Percentiles rank a stretch among this genome's conserved stretches.
These are phyloP conservation scores for Leccinum glutinopallens DNA, from an alignment of 1,284 basidiomycete species.

Conservation along the genomic window DNA sequence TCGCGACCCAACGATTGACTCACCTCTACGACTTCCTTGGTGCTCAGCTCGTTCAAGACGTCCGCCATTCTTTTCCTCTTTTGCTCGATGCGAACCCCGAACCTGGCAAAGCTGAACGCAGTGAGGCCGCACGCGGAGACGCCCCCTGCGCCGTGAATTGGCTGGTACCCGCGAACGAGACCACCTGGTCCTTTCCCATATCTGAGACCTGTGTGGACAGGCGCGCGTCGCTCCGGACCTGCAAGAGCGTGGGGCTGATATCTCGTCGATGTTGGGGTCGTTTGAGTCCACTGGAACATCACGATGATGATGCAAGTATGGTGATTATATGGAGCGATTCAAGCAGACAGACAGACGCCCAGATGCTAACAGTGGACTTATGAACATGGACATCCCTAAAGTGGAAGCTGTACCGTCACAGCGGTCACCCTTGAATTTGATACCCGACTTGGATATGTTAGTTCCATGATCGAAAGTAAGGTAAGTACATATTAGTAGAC, in stretches of 20 bases:
- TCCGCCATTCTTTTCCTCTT: constrained; percentile 12
- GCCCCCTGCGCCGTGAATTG: constrained; percentile 45
- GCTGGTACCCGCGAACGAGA: constrained; percentile 48
- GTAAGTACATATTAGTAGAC: neutral
- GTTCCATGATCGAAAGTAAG: neutral
- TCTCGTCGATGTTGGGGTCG: neutral
- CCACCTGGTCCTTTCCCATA: constrained; percentile 33
- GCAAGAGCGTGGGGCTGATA: neutral
- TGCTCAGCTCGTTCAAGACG: constrained; percentile 26
- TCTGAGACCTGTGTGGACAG: constrained; percentile 25
- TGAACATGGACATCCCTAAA: neutral
- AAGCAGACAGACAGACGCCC: neutral
- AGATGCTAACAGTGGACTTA: neutral
- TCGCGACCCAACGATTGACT: constrained; percentile 5
- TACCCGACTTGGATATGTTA: no score
- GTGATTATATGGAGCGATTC: neutral
- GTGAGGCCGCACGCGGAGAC: constrained; percentile 63
- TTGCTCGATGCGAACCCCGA: constrained; percentile 34
- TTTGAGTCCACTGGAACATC: neutral
- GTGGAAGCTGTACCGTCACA: neutral
- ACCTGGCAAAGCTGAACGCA: constrained; percentile 59
- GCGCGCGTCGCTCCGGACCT: neutral
- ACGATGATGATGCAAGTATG: neutral
- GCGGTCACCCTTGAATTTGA: no score
- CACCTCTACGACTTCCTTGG: constrained; percentile 28